phyloP scores from a whole-genome alignment of 2,329 filamentous ascomycete species.

The Madurella fahalii region DNA sequence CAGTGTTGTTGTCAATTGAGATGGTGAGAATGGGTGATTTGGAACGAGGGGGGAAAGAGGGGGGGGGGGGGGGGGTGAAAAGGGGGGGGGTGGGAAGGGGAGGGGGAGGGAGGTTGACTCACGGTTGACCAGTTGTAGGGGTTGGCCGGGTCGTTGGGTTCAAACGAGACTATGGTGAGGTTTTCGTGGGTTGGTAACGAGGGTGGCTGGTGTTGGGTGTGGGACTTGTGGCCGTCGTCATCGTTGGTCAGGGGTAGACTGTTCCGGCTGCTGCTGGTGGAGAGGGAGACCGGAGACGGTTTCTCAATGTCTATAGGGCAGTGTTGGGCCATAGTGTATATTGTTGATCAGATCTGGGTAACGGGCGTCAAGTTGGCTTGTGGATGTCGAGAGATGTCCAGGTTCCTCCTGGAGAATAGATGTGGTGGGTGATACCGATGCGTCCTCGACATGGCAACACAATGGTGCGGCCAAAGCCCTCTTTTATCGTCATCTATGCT shows the following conservation, averaged over 20 bases:
- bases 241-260: background rate
- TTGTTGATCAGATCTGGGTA: too few species aligned
- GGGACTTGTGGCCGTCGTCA: background rate
- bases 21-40: background rate
- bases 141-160: conserved; percentile 17
- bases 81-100: background rate
- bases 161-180: conserved; percentile 19
- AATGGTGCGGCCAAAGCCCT: too few species aligned
- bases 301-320: background rate
- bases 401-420: too few species aligned
- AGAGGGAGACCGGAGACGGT: background rate
- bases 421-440: too few species aligned
- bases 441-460: too few species aligned
- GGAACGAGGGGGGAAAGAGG: too few species aligned
- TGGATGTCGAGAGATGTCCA: too few species aligned
- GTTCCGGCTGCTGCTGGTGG: background rate
- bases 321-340: too few species aligned
- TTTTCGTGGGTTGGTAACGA: background rate
- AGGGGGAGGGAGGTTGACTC: background rate
- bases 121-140: conserved; percentile 24
- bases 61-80: too few species aligned
- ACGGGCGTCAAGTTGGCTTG: too few species aligned
- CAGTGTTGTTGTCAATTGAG: too few species aligned
- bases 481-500: too few species aligned
- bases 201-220: background rate